Evolutionary conservation across 345 rosid species (phyloP), one percentile per base, ranked within the genome.

Genomic region (Eucalyptus curtisii): DNA sequence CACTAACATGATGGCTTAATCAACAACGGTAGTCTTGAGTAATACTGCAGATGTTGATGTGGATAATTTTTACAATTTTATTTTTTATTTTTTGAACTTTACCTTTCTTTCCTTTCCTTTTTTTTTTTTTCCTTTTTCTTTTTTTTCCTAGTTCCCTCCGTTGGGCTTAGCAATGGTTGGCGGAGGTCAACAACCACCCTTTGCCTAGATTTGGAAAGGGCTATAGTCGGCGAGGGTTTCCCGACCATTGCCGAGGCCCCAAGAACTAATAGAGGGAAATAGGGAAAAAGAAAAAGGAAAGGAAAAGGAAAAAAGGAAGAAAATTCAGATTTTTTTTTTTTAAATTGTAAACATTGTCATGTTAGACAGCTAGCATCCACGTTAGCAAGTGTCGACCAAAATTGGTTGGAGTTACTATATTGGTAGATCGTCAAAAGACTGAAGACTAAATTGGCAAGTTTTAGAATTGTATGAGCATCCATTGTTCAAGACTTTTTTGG

Each of bases 41-140:
- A n/a, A n/a, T 15, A 64, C 2, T 1, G 2, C 6, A 4, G 0
- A 8, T 19, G 0, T 33, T 68, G 6, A 68, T 5, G 12, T 17
- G 45, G 4, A 71, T 11, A 16, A 33, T 33, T 71, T 71, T 37
- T 37, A 37, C 2, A 5, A 5, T 19, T 76, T 76, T 37, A 5
- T 19, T 76, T 76, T 37, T 19, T 2, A 8, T 15, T 17, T 68
- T 8, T 33, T 68, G 24, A 76, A 20, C 7, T 76, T 76, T 37
- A 20, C 8, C 24, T 33, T 68, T 76, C 7, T 76, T 71, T 59
- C 3, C 12, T 55, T 64, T 15, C 40, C 22, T 59, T 27, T 11
- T 5, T 4, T 31, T n/a, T 64, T 3, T 7, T 25, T 27, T 61
- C 30, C 8, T 1, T 61, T 6, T 61, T n/a, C 7, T 10, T 1